These are phyloP conservation scores for Leccinum imitatum DNA, from an alignment of 768 basidiomycete genomes.

Conservation along the genomic window DNA sequence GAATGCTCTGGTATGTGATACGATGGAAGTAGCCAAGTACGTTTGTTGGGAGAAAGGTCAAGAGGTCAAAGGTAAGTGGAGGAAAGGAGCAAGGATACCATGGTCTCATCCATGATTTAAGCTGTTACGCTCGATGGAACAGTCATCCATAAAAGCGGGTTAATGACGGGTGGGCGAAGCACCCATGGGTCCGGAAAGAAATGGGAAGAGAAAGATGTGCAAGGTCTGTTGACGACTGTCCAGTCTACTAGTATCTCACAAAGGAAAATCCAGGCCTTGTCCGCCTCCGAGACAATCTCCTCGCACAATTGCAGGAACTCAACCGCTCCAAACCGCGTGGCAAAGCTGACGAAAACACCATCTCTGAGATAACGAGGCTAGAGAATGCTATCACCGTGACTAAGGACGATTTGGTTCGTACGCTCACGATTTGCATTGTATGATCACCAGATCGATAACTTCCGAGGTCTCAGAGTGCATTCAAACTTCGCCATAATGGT, in stretches of 20 bases:
- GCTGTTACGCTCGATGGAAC: slow-evolving; percentile 97
- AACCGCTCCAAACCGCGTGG: no score
- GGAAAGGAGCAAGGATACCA: slow-evolving; percentile 42
- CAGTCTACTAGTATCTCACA: slow-evolving; percentile 26
- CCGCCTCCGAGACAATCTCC: slow-evolving; percentile 44
- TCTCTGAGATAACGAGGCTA: no score
- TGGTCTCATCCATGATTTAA: slow-evolving; percentile 30
- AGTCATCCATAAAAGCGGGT: slow-evolving; percentile 94
- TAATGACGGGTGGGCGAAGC: slow-evolving; percentile 94
- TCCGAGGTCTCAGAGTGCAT: no score
- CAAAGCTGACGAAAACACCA: no score
- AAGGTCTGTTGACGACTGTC: slow-evolving; percentile 48
- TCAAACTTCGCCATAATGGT: no score
- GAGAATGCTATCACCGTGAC: no score
- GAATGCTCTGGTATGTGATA: slow-evolving; percentile 92
- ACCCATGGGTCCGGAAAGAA: slow-evolving; percentile 74
- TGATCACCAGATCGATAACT: no score
- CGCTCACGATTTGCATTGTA: no score
- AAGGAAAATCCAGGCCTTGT: slow-evolving; percentile 38
- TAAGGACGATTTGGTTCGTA: no score
- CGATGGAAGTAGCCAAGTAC: slow-evolving; percentile 87
- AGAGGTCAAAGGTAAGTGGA: slow-evolving; percentile 86
- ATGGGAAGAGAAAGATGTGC: slow-evolving; percentile 93
- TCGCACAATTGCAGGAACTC: no score
- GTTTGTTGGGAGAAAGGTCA: slow-evolving; percentile 94